Conservation (phyloP, 345 rosid genomes). For the Syzygium grande region DNA sequence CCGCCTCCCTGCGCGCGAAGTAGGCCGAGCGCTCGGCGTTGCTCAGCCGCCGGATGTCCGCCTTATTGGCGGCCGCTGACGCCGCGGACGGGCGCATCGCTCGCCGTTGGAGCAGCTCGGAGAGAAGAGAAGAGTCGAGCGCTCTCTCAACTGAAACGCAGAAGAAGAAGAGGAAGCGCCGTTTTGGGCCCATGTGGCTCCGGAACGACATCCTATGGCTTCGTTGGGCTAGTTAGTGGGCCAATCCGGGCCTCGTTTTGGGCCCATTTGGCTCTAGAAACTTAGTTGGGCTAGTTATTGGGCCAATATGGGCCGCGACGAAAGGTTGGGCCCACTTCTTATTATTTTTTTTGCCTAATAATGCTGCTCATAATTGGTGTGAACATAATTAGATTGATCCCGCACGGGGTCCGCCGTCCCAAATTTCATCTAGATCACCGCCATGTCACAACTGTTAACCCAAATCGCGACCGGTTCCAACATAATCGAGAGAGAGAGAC, state of each 20-base stretch:
- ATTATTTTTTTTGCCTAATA: background rate
- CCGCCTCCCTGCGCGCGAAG: constrained; percentile 84
- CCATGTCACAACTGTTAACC: background rate
- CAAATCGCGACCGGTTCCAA: background rate
- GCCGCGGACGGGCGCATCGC: background rate
- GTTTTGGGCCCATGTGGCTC: background rate
- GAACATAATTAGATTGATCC: background rate
- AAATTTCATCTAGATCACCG: background rate
- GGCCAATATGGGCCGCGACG: background rate
- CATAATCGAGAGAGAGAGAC: background rate
- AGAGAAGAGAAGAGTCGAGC: background rate
- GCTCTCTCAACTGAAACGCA: background rate
- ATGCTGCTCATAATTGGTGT: background rate
- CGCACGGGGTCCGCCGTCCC: accelerated
- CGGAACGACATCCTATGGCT: background rate
- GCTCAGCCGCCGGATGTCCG: constrained; percentile 5
- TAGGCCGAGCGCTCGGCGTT: constrained; percentile 57
- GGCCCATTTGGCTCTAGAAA: background rate
- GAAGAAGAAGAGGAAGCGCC: background rate
- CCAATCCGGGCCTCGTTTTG: background rate
- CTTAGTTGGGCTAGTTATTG: background rate
- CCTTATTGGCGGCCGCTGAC: background rate
- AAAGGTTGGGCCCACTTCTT: background rate
- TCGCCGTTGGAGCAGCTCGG: background rate
- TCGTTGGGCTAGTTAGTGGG: background rate